Evolutionary conservation across 2,329 filamentous ascomycete species (phyloP).

Genomic region (Aspergillus sp.): DNA sequence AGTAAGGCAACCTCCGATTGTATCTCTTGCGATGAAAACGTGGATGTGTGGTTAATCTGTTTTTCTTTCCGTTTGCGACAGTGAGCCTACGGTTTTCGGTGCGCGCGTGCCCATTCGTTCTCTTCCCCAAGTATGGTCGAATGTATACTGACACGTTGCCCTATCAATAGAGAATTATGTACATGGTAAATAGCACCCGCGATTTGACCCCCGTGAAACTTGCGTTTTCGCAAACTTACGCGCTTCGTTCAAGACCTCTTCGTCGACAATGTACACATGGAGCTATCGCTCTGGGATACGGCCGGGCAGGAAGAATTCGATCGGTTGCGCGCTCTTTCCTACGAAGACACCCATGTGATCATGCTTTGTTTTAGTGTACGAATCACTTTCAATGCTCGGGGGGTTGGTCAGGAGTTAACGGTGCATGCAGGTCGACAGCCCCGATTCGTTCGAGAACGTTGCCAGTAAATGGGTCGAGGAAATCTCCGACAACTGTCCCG

Average conservation of each 20-base stretch:
- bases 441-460: constrained; percentile 94
- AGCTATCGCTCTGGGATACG: constrained; percentile 96
- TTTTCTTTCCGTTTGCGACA: constrained; percentile 20
- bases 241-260: constrained; percentile 65
- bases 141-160: constrained; percentile 12
- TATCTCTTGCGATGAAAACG: not conserved
- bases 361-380: constrained; percentile 92
- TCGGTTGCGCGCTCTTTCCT: constrained; percentile 85
- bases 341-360: constrained; percentile 95
- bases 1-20: constrained; percentile 46
- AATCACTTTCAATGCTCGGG: not conserved
- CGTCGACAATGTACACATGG: constrained; percentile 93
- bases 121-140: constrained; percentile 4
- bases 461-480: constrained; percentile 98
- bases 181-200: constrained; percentile 54
- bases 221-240: too few relatives aligned
- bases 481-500: constrained; percentile 94
- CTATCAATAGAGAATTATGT: constrained; percentile 77
- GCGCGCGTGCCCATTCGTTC: constrained; percentile 15
- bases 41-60: constrained; percentile 14
- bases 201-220: too few relatives aligned
- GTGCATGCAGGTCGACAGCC: constrained; percentile 64
- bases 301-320: constrained; percentile 99
- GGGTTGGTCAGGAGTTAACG: not conserved
- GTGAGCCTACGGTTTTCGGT: constrained; percentile 88